phyloP scores from a whole-genome alignment of 345 rosid genomes.

The Salix koriyanagi region DNA sequence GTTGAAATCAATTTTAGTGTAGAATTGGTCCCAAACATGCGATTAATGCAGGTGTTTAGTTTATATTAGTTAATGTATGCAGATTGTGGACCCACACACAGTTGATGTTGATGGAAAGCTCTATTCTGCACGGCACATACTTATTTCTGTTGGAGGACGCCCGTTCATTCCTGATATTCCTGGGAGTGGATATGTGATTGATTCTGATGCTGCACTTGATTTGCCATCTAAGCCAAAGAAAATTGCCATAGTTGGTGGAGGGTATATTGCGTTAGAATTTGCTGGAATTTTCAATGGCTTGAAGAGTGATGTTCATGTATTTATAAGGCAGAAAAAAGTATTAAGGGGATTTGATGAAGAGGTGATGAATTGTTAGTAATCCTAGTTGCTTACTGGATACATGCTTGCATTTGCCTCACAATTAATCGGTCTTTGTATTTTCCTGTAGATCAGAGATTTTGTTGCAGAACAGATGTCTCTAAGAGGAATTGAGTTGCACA shows the following conservation, averaged over 20 bases:
- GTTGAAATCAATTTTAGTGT: no score
- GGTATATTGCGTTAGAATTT: slow-evolving; percentile 84
- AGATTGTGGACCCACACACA: slow-evolving; percentile 85
- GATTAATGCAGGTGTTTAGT: background rate
- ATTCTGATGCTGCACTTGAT: slow-evolving; percentile 97
- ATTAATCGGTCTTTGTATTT: background rate
- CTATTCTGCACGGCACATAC: slow-evolving; percentile 63
- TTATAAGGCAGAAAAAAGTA: slow-evolving; percentile 87
- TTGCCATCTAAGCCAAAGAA: slow-evolving; percentile 76
- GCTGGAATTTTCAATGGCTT: slow-evolving; percentile 88
- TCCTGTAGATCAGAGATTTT: slow-evolving; percentile 77
- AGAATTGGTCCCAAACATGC: no score
- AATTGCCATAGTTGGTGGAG: slow-evolving; percentile 89
- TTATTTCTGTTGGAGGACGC: slow-evolving; percentile 85
- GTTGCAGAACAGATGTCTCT: slow-evolving; percentile 82
- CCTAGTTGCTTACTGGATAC: slow-evolving; percentile 4
- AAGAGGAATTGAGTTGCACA: slow-evolving; percentile 85
- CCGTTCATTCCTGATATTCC: slow-evolving; percentile 91
- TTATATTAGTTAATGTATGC: slow-evolving; percentile 9
- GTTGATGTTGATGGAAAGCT: slow-evolving; percentile 81
- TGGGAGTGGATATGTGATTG: slow-evolving; percentile 75
- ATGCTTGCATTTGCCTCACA: background rate
- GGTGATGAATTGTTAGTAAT: slow-evolving; percentile 32
- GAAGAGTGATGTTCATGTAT: slow-evolving; percentile 79
- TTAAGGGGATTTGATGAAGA: slow-evolving; percentile 95